Percentiles rank a stretch among this genome's conserved stretches.
These are phyloP conservation scores for Pythium oligandrum DNA, from an alignment of 352 stramenopile species.

Conservation along the genomic window DNA sequence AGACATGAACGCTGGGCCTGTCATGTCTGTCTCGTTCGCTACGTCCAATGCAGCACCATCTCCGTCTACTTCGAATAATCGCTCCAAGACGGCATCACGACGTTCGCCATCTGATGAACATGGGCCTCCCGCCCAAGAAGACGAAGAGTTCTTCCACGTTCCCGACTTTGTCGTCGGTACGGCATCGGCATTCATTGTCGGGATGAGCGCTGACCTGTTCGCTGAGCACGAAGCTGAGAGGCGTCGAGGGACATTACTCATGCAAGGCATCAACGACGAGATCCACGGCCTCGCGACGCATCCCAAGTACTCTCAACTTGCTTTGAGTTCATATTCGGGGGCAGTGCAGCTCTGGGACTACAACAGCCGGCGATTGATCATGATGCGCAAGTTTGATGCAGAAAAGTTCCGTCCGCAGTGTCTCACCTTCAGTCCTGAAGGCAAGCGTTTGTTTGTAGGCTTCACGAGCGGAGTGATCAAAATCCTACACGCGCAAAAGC, in stretches of 20 bases:
- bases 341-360: conserved; percentile 92
- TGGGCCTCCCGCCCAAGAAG: conserved; percentile 9
- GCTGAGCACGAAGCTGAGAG: conserved; percentile 82
- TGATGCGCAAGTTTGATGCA: conserved; percentile 71
- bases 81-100: not conserved
- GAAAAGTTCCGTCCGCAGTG: conserved; percentile 71
- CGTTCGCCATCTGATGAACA: conserved; percentile 3
- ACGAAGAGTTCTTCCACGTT: conserved; percentile 56
- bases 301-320: conserved; percentile 65
- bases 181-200: conserved; percentile 81
- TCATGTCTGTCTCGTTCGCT: conserved; percentile 89
- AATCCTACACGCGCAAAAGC: conserved; percentile 64
- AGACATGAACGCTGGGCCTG: conserved; percentile 86
- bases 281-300: conserved; percentile 80
- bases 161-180: conserved; percentile 92
- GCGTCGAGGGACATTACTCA: conserved; percentile 83
- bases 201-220: conserved; percentile 74
- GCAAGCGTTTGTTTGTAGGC: conserved; percentile 77
- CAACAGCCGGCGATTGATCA: conserved; percentile 70
- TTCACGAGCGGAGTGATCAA: conserved; percentile 87
- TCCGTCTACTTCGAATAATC: not conserved
- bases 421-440: conserved; percentile 73
- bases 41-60: conserved; percentile 9
- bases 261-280: conserved; percentile 89
- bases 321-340: conserved; percentile 77